Conservation (phyloP, 768 basidiomycete species). For the Sarcodon sp. region DNA sequence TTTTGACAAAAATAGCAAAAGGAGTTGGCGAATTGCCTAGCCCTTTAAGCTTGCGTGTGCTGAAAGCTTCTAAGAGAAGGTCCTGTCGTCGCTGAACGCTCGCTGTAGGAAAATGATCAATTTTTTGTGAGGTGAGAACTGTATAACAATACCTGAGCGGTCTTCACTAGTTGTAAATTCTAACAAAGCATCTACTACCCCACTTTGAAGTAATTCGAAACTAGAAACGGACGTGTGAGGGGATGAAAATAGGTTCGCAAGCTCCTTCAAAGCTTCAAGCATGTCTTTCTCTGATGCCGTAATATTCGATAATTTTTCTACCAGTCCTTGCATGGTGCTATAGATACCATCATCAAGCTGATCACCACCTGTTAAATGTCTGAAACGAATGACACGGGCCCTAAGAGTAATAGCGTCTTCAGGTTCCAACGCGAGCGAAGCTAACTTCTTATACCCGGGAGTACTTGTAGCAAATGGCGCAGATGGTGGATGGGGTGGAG, state of each 20-base stretch:
- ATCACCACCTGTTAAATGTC: conserved; percentile 50
- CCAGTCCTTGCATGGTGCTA: conserved; percentile 47
- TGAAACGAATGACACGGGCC: conserved; percentile 82
- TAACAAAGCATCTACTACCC: conserved; percentile 79
- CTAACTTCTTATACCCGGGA: conserved; percentile 57
- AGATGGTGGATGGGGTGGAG: conserved; percentile 18
- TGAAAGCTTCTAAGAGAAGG: conserved; percentile 70
- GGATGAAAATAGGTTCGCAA: conserved; percentile 74
- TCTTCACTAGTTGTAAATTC: conserved; percentile 64
- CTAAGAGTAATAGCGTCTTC: conserved; percentile 89
- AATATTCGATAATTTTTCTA: conserved; percentile 43
- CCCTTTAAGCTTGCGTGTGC: conserved; percentile 33
- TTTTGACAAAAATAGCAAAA: conserved; percentile 79
- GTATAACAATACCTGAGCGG: conserved; percentile 34
- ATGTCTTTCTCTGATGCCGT: conserved; percentile 53
- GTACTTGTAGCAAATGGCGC: conserved; percentile 29
- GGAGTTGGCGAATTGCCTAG: conserved; percentile 36
- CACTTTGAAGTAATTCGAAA: conserved; percentile 91
- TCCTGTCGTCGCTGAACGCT: conserved; percentile 53
- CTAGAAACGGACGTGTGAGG: conserved; percentile 78
- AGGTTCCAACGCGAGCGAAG: conserved; percentile 61
- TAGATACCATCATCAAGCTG: conserved; percentile 50
- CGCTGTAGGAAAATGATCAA: conserved; percentile 31
- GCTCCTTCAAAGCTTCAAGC: conserved; percentile 45
- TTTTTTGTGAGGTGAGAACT: conserved; percentile 3